These are phyloP conservation scores for Flammula alnicola DNA, from an alignment of 1,284 basidiomycete genomes.

Conservation along the genomic window DNA sequence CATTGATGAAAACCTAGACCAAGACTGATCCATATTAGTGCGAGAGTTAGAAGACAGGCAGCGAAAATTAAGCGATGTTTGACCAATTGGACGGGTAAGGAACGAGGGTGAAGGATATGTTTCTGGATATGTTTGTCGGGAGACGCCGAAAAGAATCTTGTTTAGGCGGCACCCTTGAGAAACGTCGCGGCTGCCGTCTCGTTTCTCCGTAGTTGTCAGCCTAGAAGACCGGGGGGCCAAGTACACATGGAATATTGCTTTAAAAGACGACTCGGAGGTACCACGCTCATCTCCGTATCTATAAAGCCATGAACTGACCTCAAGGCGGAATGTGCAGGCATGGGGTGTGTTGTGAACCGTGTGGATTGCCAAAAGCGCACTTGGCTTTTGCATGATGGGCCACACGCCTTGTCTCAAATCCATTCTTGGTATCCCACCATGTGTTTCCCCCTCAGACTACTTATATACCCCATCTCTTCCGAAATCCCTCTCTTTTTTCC, in stretches of 20 bases:
- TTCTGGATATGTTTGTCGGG: no score
- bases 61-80: no score
- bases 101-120: no score
- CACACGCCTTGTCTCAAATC: constrained; percentile 33
- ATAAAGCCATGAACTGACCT: constrained; percentile 1
- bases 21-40: no score
- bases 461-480: constrained; percentile 41
- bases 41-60: no score
- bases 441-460: constrained; percentile 44
- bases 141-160: no score
- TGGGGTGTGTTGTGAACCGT: constrained; percentile 28
- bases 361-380: constrained; percentile 7
- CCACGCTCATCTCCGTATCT: constrained; percentile 40
- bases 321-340: constrained; percentile 33
- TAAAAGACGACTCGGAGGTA: no score
- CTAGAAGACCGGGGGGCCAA: constrained; percentile 2
- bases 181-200: background rate
- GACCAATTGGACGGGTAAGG: no score
- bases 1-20: no score
- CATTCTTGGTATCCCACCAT: constrained; percentile 35
- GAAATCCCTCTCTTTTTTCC: constrained; percentile 34
- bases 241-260: no score
- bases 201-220: background rate
- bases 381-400: constrained; percentile 8
- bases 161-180: no score